Evolutionary conservation across 768 basidiomycete genomes (phyloP), one percentile per base, ranked within the genome.

Genomic region (Leccinum subgranulosum): DNA sequence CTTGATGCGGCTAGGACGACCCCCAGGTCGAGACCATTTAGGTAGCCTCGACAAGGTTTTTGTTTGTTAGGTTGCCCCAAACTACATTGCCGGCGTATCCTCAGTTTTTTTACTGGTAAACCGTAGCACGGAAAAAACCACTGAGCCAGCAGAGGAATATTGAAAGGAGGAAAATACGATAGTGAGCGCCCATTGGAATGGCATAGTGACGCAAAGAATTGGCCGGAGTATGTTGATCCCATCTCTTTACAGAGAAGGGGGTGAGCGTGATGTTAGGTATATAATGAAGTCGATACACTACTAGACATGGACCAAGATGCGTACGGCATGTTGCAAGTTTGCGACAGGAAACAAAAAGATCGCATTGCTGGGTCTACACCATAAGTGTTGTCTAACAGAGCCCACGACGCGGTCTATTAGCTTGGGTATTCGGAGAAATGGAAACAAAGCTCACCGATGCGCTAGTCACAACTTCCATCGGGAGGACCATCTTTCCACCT

Each of bases 401-500:
- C 54, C 47, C 19, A 28, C 7, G 2, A 6, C 5, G 5, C 15
- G 7, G 48, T 54, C 25, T 29, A n/a, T 60, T 1, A 64, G n/a
- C 15, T 46, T 14, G 33, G 33, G 8, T 19, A 29, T 31, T 53
- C 19, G 0, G 33, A 17, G 21, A 9, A 27, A n/a, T 7, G 27
- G 19, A 17, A 39, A 31, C 27, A 14, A 17, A 51, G 49, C 61
- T 56, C 53, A 69, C 66, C 29, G 21, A n/a, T 15, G 29, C 10
- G 46, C 60, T 72, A 94, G 78, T 95, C 93, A 69, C 95, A 98
- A 47, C 88, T 85, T 17, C 93, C 94, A 72, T 98, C 92, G 4
- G 71, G 64, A 23, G 92, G 90, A 1, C 94, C 96, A 71, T 95
- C 92, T 76, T 81, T 90, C 96, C 96, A 98, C 66, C 95, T 78